Percentiles rank a stretch among this genome's conserved stretches.
These are phyloP conservation scores for Talaromyces sp. DNA, from an alignment of 2,329 filamentous ascomycete genomes.

Conservation along the genomic window DNA sequence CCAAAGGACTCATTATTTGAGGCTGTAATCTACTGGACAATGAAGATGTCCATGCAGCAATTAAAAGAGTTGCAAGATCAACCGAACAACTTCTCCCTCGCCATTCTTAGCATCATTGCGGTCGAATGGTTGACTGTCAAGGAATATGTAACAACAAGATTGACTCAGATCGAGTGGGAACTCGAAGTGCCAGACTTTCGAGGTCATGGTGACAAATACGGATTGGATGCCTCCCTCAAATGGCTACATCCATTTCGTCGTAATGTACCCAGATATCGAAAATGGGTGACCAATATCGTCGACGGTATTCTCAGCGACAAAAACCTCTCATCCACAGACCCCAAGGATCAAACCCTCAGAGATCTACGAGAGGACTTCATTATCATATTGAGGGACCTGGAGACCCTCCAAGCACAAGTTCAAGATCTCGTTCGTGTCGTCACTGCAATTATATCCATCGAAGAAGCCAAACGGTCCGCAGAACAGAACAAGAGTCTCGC, in stretches of 20 bases:
- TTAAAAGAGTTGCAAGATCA: not conserved
- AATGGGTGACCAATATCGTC: slow-evolving; percentile 2
- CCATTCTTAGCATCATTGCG: slow-evolving; percentile 9
- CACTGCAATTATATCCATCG: slow-evolving; percentile 10
- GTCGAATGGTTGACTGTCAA: slow-evolving; percentile 4
- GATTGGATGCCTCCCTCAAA: slow-evolving; percentile 3
- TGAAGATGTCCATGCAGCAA: not conserved
- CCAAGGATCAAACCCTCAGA: not conserved
- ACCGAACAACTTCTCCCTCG: not conserved
- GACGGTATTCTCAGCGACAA: slow-evolving; percentile 1
- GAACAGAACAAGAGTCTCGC: slow-evolving; percentile 14
- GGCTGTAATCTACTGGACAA: slow-evolving; percentile 5
- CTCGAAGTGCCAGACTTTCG: slow-evolving; percentile 5
- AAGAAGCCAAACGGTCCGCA: slow-evolving; percentile 12
- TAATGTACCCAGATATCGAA: slow-evolving; percentile 8
- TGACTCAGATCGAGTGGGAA: slow-evolving; percentile 9
- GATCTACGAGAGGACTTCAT: slow-evolving; percentile 6
- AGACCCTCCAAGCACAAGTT: slow-evolving; percentile 5
- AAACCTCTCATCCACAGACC: not conserved
- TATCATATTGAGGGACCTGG: not conserved
- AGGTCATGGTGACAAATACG: not conserved
- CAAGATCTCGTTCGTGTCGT: slow-evolving; percentile 11
- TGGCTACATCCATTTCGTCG: slow-evolving; percentile 10
- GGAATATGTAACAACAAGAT: slow-evolving; percentile 3
- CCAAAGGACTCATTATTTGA: slow-evolving; percentile 3